Evolutionary conservation across 352 stramenopile species (phyloP).

Genomic region (Blastocystis sp.): DNA sequence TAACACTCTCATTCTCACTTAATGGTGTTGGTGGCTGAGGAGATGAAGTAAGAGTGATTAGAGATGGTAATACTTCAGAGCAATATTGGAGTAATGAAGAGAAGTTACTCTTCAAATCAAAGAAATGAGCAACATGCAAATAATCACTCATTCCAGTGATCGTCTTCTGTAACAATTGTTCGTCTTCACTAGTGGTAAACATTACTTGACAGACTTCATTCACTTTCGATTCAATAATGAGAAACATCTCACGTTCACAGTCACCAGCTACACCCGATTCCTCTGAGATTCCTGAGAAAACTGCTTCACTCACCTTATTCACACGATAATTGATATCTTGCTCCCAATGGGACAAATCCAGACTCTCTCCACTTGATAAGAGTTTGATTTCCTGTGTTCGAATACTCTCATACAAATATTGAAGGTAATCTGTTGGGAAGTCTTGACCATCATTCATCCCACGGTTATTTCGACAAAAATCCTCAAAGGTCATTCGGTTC

Average conservation of each 20-base stretch:
- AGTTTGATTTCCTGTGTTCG: slow-evolving; percentile 86
- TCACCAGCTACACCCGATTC: slow-evolving; percentile 37
- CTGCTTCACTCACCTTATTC: slow-evolving; percentile 63
- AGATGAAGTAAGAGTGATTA: neutral
- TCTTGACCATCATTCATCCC: slow-evolving; percentile 92
- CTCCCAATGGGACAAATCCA: slow-evolving; percentile 58
- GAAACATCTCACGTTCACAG: slow-evolving; percentile 82
- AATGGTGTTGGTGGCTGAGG: slow-evolving; percentile 5
- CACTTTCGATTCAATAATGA: slow-evolving; percentile 91
- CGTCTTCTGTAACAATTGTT: slow-evolving; percentile 15
- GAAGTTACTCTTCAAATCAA: neutral
- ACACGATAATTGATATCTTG: slow-evolving; percentile 63
- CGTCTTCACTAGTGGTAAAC: slow-evolving; percentile 12
- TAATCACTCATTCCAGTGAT: slow-evolving; percentile 20
- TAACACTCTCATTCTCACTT: neutral
- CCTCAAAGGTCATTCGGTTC: slow-evolving; percentile 89
- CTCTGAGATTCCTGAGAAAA: slow-evolving; percentile 48
- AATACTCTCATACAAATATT: slow-evolving; percentile 88
- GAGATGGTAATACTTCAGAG: neutral
- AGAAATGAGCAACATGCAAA: slow-evolving; percentile 28
- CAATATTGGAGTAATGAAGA: neutral
- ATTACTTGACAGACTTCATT: slow-evolving; percentile 81
- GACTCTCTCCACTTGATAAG: slow-evolving; percentile 72
- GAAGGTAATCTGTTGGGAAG: slow-evolving; percentile 83
- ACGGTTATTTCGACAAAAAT: slow-evolving; percentile 89